Evolutionary conservation across 1,139 yeast genomes (phyloP), one percentile per base, ranked within the genome.

Genomic region (Pichia sp.): DNA sequence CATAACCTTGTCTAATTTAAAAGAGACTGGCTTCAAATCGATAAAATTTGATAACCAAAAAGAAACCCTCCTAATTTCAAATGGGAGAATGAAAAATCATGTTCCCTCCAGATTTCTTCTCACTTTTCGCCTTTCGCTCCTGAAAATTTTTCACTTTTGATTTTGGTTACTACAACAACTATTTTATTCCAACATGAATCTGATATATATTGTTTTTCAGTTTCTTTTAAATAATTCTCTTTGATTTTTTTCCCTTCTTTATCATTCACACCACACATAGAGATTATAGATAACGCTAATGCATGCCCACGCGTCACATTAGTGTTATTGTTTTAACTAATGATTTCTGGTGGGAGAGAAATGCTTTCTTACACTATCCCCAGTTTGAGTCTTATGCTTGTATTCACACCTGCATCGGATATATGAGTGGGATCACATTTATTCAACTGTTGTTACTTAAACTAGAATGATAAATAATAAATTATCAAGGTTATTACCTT

Each of bases 381-480:
- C 50, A 46, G 51, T 49, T 49, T 49, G 51, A 49, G 49, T 49
- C 51, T 47, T 49, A 46, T 46, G 50, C 50, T 46, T 46, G 49
- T 46, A 46, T 46, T 48, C 41, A 43, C 43, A 48, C 51, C 49
- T 46, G 51, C 51, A 49, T 49, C 46, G 50, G 51, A 49, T 47
- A 49, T 49, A 49, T 46, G 41, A 47, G 46, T 22, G 51, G 51
- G 51, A 41, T 39, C 36, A 49, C 51, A 49, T 43, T 22, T 31
- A 20, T 31, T 31, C 10, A 16, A 9, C 8, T 20, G 8, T 8
- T 20, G 2, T 16, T 16, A 16, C 16, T 16, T 16, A 16, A 16
- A 16, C 9, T 31, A 31, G 9, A 31, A 20, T 20, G 20, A 9
- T 30, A n/a, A 30, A 6, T 30, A 30, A 30, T 30, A 9, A 31